These are phyloP conservation scores for Phytophthora pistaciae DNA, from an alignment of 352 stramenopile species.

Conservation along the genomic window DNA sequence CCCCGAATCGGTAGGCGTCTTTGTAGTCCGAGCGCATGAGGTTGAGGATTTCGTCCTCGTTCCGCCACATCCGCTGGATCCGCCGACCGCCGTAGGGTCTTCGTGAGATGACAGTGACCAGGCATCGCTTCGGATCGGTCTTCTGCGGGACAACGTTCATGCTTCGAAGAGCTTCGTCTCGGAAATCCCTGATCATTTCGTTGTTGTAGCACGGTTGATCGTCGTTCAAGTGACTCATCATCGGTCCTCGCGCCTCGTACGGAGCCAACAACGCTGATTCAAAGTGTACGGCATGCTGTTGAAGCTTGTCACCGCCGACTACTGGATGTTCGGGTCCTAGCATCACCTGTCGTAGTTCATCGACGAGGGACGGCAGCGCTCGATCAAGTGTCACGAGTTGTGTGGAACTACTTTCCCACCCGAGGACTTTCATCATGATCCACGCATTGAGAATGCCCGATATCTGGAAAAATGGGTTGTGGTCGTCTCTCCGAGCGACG, in stretches of 20 bases:
- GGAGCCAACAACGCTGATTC: conserved; percentile 38
- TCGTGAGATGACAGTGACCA: conserved; percentile 60
- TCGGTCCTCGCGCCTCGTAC: conserved; percentile 37
- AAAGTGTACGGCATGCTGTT: conserved; percentile 27
- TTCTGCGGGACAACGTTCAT: conserved; percentile 18
- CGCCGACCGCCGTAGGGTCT: conserved; percentile 44
- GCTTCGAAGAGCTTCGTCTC: conserved; percentile 21
- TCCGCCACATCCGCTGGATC: conserved; percentile 58
- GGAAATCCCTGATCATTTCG: conserved; percentile 10
- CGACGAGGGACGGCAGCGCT: conserved; percentile 17
- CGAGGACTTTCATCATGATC: conserved; percentile 24
- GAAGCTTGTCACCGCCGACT: conserved; percentile 23
- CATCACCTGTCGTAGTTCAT: conserved; percentile 10
- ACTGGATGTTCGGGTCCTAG: conserved; percentile 13
- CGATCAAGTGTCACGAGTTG: conserved; percentile 35
- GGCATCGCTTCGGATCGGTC: conserved; percentile 2
- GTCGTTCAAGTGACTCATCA: conserved; percentile 48
- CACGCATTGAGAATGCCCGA: conserved; percentile 38
- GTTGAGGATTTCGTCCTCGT: conserved; percentile 48
- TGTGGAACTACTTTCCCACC: conserved; percentile 4
- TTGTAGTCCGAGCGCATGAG: conserved; percentile 42
- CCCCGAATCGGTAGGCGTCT: conserved; percentile 19
- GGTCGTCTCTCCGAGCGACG: conserved; percentile 37
- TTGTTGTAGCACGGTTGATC: conserved; percentile 37
- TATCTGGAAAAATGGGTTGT: conserved; percentile 52